Evolutionary conservation across 768 basidiomycete species (phyloP).

Genomic region (Tephrocybe sp.): DNA sequence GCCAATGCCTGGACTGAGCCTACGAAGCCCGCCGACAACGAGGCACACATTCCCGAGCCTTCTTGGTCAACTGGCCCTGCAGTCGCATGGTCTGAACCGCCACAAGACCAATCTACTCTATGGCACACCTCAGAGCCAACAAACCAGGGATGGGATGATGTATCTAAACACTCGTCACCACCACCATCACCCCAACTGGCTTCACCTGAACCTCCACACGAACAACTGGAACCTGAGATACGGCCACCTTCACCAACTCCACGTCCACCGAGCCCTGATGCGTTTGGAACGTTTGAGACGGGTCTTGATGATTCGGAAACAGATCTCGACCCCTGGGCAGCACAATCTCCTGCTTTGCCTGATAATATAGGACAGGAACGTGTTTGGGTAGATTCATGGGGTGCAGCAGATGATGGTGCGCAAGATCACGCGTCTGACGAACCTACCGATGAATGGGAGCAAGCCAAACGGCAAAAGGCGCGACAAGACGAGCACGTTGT

Average conservation of each 20-base stretch:
- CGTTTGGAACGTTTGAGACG: slow-evolving; percentile 59
- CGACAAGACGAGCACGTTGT: slow-evolving; percentile 64
- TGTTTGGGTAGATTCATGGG: slow-evolving; percentile 46
- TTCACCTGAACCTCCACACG: neutral
- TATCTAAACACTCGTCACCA: slow-evolving; percentile 7
- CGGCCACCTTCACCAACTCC: slow-evolving; percentile 13
- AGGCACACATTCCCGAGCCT: slow-evolving; percentile 54
- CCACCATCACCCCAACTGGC: neutral
- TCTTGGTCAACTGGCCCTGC: slow-evolving; percentile 51
- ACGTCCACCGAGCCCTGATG: slow-evolving; percentile 44
- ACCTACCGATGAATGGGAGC: slow-evolving; percentile 64
- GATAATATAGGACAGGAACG: slow-evolving; percentile 18
- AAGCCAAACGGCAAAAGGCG: slow-evolving; percentile 54
- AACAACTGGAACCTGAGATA: slow-evolving; percentile 1
- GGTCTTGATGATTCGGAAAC: slow-evolving; percentile 29
- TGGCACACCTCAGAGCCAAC: slow-evolving; percentile 35
- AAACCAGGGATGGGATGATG: slow-evolving; percentile 23
- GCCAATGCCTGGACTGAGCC: slow-evolving; percentile 66
- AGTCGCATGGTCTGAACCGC: slow-evolving; percentile 46
- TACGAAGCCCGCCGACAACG: slow-evolving; percentile 33
- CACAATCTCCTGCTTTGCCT: slow-evolving; percentile 21
- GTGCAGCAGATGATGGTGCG: slow-evolving; percentile 17
- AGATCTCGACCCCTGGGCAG: slow-evolving; percentile 34
- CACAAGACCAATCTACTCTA: slow-evolving; percentile 32
- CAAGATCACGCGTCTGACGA: slow-evolving; percentile 7